These are phyloP conservation scores for Plenodomus tracheiphilus DNA, from an alignment of 2,329 filamentous ascomycete species.

Conservation along the genomic window DNA sequence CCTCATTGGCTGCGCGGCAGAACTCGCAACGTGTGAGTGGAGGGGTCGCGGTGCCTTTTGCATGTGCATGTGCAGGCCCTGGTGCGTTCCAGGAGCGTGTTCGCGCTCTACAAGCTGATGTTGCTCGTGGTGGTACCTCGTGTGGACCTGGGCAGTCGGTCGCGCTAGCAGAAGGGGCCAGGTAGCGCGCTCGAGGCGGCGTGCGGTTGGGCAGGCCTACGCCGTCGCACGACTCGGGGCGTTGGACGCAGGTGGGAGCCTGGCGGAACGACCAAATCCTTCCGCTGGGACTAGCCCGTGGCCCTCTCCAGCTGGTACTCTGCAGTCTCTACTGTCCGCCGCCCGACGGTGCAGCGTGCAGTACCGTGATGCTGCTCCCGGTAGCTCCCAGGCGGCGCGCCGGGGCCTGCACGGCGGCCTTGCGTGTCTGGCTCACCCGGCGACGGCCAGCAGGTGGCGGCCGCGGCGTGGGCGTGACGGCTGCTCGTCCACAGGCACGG, in stretches of 20 bases:
- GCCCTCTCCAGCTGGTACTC: too few species aligned
- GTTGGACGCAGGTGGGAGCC: conserved; percentile 1
- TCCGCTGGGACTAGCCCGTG: conserved; percentile 1
- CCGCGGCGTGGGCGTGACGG: too few species aligned
- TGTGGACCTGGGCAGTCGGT: neutral
- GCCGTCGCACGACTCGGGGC: conserved; percentile 13
- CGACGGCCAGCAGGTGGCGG: too few species aligned
- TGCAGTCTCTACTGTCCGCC: too few species aligned
- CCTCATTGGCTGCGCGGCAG: conserved; percentile 31
- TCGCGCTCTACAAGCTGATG: conserved; percentile 6
- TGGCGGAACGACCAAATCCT: conserved; percentile 14
- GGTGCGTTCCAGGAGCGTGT: conserved; percentile 14
- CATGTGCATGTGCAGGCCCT: conserved; percentile 21
- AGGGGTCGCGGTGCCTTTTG: conserved; percentile 13
- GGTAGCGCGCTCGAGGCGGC: conserved; percentile 9
- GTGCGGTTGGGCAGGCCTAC: conserved; percentile 9
- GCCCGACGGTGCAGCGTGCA: too few species aligned
- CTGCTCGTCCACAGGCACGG: too few species aligned
- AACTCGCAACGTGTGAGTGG: conserved; percentile 24
- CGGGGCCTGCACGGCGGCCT: too few species aligned
- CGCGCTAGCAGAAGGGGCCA: conserved; percentile 5
- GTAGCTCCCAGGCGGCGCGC: too few species aligned
- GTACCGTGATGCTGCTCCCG: too few species aligned
- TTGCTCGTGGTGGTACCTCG: neutral
- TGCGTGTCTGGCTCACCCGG: too few species aligned